These are phyloP conservation scores for Apophysomyces trapeziformis DNA, from an alignment of 371 early-diverging fungal genomes.

Conservation along the genomic window DNA sequence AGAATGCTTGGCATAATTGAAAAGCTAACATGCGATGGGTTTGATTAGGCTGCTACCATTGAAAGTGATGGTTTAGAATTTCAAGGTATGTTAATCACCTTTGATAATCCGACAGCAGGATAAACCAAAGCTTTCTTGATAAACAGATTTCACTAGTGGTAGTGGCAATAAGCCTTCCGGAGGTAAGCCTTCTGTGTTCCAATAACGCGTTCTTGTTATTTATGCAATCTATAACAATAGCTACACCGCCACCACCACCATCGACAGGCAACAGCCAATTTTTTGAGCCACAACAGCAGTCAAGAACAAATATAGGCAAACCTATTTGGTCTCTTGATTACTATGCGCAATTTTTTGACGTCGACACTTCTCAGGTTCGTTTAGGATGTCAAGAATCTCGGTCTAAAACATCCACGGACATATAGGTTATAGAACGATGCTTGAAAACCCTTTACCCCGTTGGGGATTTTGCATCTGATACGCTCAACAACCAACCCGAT, in stretches of 20 bases:
- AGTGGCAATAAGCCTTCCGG: conserved; percentile 17
- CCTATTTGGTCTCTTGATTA: conserved; percentile 85
- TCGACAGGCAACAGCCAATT: conserved; percentile 21
- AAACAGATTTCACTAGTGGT: conserved; percentile 24
- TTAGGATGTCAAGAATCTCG: conserved; percentile 82
- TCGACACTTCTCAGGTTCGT: conserved; percentile 80
- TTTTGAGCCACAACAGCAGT: conserved; percentile 49
- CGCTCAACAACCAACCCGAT: conserved; percentile 52
- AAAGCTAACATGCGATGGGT: background rate
- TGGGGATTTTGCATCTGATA: conserved; percentile 51
- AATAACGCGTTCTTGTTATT: conserved; percentile 8
- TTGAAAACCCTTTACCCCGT: conserved; percentile 55
- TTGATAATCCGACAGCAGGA: background rate
- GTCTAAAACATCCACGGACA: conserved; percentile 72
- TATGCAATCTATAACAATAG: conserved; percentile 13
- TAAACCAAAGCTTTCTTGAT: background rate
- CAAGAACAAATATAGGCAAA: conserved; percentile 30
- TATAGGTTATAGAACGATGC: conserved; percentile 48
- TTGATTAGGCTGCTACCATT: conserved; percentile 46
- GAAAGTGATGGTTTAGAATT: conserved; percentile 59
- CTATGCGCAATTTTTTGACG: conserved; percentile 89
- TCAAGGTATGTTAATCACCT: conserved; percentile 35
- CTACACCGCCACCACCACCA: conserved; percentile 33
- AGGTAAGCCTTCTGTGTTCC: conserved; percentile 13
- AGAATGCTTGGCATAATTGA: background rate